Percentiles rank a stretch among this genome's conserved stretches.
Conservation (phyloP, 2,329 filamentous ascomycete genomes). For the Trichophyton simii region DNA sequence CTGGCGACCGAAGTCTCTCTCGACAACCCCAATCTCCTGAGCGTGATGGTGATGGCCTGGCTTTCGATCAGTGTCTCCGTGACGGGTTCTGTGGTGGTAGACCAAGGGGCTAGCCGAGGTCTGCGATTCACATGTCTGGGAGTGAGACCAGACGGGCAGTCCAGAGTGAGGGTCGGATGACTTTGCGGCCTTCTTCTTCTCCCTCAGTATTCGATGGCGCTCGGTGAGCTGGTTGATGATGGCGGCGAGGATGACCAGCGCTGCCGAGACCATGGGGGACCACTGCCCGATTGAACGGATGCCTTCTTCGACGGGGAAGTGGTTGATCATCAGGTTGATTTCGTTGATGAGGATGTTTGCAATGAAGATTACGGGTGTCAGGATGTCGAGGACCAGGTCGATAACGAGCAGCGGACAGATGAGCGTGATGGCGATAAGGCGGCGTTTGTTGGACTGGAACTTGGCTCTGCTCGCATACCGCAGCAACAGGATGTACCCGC, state of each 20-base stretch:
- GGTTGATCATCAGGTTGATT: slow-evolving; percentile 14
- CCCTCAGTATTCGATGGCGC: slow-evolving; percentile 10
- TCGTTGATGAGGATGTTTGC: slow-evolving; percentile 19
- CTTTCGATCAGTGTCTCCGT: background rate
- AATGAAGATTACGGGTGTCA: slow-evolving; percentile 17
- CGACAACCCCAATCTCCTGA: slow-evolving; percentile 8
- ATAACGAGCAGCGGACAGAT: slow-evolving; percentile 16
- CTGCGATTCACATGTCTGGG: background rate
- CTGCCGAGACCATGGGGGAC: slow-evolving; percentile 16
- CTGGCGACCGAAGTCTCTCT: slow-evolving; percentile 4
- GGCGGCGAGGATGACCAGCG: slow-evolving; percentile 18
- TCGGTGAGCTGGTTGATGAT: slow-evolving; percentile 14
- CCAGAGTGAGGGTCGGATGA: background rate
- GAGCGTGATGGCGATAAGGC: slow-evolving; percentile 9
- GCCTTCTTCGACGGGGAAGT: slow-evolving; percentile 16
- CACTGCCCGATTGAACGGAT: slow-evolving; percentile 19
- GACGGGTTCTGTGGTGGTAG: background rate
- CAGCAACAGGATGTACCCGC: slow-evolving; percentile 18
- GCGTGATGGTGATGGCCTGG: background rate
- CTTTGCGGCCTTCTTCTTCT: slow-evolving; percentile 6
- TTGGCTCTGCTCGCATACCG: slow-evolving; percentile 13
- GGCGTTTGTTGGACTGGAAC: slow-evolving; percentile 3
- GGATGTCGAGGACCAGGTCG: slow-evolving; percentile 16
- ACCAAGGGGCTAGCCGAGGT: background rate
- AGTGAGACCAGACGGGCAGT: background rate